These are phyloP conservation scores for Calocybe gangraenosa DNA, from an alignment of 768 basidiomycete genomes.

Conservation along the genomic window DNA sequence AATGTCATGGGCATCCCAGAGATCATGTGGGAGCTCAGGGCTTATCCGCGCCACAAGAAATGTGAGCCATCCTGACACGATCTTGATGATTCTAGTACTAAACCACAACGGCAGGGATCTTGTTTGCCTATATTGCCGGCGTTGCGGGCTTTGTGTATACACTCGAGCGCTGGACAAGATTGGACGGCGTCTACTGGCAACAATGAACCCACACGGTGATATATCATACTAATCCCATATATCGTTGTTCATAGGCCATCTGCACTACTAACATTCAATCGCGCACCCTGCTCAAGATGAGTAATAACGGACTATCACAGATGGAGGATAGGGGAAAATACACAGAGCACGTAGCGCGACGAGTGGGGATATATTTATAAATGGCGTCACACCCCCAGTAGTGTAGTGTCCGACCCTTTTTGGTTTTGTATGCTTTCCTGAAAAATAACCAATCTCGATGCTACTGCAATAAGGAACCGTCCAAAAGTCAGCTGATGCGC, in stretches of 20 bases:
- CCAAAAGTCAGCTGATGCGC: constrained; percentile 1
- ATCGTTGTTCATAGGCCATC: too few relatives aligned
- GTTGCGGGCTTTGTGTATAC: constrained; percentile 52
- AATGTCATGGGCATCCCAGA: constrained; percentile 92
- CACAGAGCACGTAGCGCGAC: too few relatives aligned
- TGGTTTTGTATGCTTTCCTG: too few relatives aligned
- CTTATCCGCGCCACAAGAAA: constrained; percentile 46
- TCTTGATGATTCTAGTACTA: not conserved
- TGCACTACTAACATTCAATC: too few relatives aligned
- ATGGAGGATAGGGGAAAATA: too few relatives aligned
- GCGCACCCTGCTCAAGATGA: too few relatives aligned
- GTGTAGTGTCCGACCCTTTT: too few relatives aligned
- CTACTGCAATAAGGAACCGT: constrained; percentile 1
- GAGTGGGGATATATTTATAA: too few relatives aligned
- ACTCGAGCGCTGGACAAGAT: constrained; percentile 49
- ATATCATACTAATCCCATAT: constrained; percentile 13
- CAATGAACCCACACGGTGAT: constrained; percentile 10
- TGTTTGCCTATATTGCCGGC: constrained; percentile 52
- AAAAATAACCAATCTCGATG: constrained; percentile 3
- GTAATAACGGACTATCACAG: too few relatives aligned
- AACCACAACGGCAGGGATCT: constrained; percentile 39
- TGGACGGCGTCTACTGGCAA: constrained; percentile 39
- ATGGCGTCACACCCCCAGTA: too few relatives aligned
- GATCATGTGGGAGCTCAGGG: constrained; percentile 48
- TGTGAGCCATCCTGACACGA: constrained; percentile 35